Base-by-base conservation (phyloP, 306 rosid species). In the Elaeagnus macrophylla region DNA sequence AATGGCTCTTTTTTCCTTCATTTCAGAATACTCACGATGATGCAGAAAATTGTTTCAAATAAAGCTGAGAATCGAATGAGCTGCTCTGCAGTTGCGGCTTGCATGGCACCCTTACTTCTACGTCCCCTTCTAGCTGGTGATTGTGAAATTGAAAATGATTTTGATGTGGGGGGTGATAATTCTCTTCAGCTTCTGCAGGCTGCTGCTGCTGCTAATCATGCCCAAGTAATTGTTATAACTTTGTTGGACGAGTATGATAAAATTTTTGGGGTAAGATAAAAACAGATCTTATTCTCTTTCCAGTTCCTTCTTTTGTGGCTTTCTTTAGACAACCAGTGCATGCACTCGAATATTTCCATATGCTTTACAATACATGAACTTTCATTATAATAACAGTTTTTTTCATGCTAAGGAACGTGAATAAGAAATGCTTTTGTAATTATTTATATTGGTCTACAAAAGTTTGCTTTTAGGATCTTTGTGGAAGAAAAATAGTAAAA, bases 171-270 rank as follows among this genome's bases (percentile, higher is more conserved):
- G 10, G 97, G 89, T 45, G 97, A 89, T 71, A 86, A 91, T 59
- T 89, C 97, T 18, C 39, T 72, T 65, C 97, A 89, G 68, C 93
- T 89, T 66, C 67, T 89, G 71, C 89, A 86, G 75, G 97, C 97
- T 53, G 97, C 97, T 76, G 97, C 97, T 13, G 97, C 97, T 7
- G 97, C 97, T 25, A 89, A 89, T 72, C 97, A 85, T 81, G 97
- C 95, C 74, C 97, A 89, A 81, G 86, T 93, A 37, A 89, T 89
- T 66, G 77, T 75, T 58, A 89, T 85, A 64, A 89, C 97, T 54
- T 77, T 89, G 72, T 76, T 89, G 72, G 97, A 89, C 72, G 94
- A 89, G 72, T 85, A 80, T 65, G 65, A 55, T 67, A 77, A 42
- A 57, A 80, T 89, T 72, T 89, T 89, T 64, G 95, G 89, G 95